phyloP scores from a whole-genome alignment of 73 alveolate genomes.

The Paramecium pentaurelia region DNA sequence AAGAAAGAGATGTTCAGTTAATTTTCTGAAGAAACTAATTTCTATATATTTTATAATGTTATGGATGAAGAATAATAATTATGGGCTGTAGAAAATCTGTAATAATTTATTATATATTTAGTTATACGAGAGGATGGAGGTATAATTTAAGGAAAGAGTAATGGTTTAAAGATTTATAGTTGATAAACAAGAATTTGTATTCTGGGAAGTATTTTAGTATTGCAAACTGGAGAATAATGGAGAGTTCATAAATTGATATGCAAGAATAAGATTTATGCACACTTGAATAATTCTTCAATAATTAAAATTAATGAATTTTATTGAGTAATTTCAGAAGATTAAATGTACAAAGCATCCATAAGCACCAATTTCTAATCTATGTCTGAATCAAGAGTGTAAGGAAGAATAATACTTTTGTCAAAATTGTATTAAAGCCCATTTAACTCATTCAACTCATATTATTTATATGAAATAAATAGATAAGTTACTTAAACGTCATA shows the following conservation, averaged over 20 bases:
- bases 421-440: background rate
- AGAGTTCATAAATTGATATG: background rate
- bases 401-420: background rate
- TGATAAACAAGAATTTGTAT: background rate
- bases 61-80: slow-evolving; percentile 24
- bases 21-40: background rate
- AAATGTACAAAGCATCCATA: slow-evolving; percentile 29
- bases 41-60: slow-evolving; percentile 27
- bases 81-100: slow-evolving; percentile 22
- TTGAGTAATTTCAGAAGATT: background rate
- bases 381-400: background rate
- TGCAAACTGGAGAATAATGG: background rate
- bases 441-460: background rate
- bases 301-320: slow-evolving; percentile 2
- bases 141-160: background rate
- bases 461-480: background rate
- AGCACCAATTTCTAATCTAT: background rate
- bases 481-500: background rate
- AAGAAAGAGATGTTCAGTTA: background rate
- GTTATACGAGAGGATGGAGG: slow-evolving; percentile 21
- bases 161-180: slow-evolving; percentile 4
- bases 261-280: background rate
- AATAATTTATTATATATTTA: background rate
- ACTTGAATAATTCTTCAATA: background rate
- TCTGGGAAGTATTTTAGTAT: slow-evolving; percentile 19